Evolutionary conservation across 2,329 filamentous ascomycete species (phyloP).

Genomic region (Phoma sp.): DNA sequence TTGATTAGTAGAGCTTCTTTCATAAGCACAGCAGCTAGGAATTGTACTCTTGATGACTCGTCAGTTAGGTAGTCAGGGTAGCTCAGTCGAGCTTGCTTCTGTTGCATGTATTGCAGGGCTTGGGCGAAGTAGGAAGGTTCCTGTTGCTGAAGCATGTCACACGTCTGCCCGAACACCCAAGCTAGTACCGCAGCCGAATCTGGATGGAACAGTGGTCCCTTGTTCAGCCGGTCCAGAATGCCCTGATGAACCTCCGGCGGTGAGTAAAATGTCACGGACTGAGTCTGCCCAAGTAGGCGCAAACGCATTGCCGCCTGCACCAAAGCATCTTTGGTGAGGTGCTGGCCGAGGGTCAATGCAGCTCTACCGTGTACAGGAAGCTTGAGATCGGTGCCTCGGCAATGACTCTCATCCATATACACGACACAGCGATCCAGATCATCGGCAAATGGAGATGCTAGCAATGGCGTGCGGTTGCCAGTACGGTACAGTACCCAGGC

Average conservation of each 20-base stretch:
- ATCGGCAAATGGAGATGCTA: constrained; percentile 62
- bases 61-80: constrained; percentile 53
- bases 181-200: constrained; percentile 8
- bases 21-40: constrained; percentile 56
- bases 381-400: constrained; percentile 66
- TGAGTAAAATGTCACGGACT: constrained; percentile 61
- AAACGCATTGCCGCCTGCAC: constrained; percentile 73
- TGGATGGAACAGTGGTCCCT: background rate
- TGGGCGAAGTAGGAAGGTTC: constrained; percentile 66
- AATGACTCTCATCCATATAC: constrained; percentile 68
- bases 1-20: constrained; percentile 64
- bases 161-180: constrained; percentile 72
- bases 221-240: constrained; percentile 52
- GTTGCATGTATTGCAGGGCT: constrained; percentile 65
- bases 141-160: constrained; percentile 64
- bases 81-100: constrained; percentile 57
- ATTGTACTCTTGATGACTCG: constrained; percentile 44
- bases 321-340: constrained; percentile 66
- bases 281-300: constrained; percentile 63
- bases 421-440: constrained; percentile 61
- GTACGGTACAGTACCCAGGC: constrained; percentile 54
- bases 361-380: constrained; percentile 57
- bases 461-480: constrained; percentile 50
- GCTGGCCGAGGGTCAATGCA: constrained; percentile 63
- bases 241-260: constrained; percentile 68